Evolutionary conservation across 345 rosid genomes (phyloP), one percentile per base, ranked within the genome.

Genomic region (Citrus sp.): DNA sequence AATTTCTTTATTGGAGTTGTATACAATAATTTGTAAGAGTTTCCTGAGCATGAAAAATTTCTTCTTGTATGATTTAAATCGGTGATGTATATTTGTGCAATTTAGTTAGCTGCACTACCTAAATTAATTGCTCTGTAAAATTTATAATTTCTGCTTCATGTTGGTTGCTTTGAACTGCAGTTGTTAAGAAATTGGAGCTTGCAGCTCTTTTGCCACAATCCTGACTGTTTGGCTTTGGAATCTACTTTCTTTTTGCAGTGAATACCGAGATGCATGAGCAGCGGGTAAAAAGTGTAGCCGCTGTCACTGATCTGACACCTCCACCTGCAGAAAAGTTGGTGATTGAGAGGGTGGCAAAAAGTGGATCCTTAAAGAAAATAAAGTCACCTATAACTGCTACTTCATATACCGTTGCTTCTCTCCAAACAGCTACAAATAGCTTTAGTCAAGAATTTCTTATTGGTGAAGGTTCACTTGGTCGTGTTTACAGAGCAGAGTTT

Each of bases 391-490:
- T 90, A 42, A 90, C 90, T 62, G 95, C 98, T 56, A 86, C 98
- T 61, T 82, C 93, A 2, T 93, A 94, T 83, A 87, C 93, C 5
- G 94, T 94, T 65, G 97, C 98, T 30, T 82, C 98, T 79, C 93
- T 97, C 35, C 99, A 97, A 85, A 85, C 88, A 22, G 93, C 96
- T 73, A 92, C 98, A 37, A 94, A 91, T 84, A 97, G 99, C 87
- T 94, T 97, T 75, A 87, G 96, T 80, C 99, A 94, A 87, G 99
- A 97, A 81, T 86, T 80, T 85, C 84, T 97, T 68, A 80, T 97
- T 5, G 98, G 99, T 70, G 99, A 97, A 92, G 99, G 99, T 69
- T 97, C 98, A 74, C 82, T 94, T 16, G 99, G 99, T 76, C 98
- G 99, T 77, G 99, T 97, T 73, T 97, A 97, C 87, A 90, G 75